These are phyloP conservation scores for Solanum pimpinellifolium DNA, from an alignment of 257 asterid species.

Conservation along the genomic window DNA sequence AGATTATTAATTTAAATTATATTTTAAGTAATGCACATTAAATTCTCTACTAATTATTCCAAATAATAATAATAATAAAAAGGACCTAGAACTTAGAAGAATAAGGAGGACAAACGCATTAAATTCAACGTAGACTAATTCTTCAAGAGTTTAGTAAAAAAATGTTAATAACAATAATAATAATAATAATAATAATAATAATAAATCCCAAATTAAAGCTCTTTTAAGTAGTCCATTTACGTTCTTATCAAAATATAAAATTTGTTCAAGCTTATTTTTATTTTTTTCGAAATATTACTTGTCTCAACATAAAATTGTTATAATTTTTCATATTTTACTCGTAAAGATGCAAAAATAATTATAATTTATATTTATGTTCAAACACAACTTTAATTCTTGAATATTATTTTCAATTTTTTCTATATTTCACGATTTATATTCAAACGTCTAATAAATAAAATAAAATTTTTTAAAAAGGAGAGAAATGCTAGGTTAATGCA, in stretches of 20 bases:
- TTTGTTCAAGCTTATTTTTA: not conserved
- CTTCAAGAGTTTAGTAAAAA: not conserved
- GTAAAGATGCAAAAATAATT: not conserved
- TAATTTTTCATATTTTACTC: not conserved
- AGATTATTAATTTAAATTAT: not conserved
- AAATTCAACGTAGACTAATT: not conserved
- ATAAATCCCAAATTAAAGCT: not conserved
- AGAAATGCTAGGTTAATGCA: not conserved
- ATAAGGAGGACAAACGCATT: not conserved
- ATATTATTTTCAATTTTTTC: too few species aligned
- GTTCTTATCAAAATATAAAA: not conserved
- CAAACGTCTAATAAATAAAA: not conserved
- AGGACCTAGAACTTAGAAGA: not conserved
- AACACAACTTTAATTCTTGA: rapidly evolving
- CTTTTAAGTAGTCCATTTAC: not conserved
- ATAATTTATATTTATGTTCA: not conserved
- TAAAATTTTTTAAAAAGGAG: not conserved
- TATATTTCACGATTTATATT: too few species aligned
- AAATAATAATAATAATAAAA: not conserved
- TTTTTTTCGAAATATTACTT: too few species aligned
- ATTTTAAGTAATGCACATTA: not conserved
- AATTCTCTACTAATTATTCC: not conserved
- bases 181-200: too few species aligned
- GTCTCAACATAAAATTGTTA: not conserved
- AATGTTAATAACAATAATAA: not conserved